These are phyloP conservation scores for Tetradesmus lagerheimii DNA, from an alignment of 139 green algal genomes.

Conservation along the genomic window DNA sequence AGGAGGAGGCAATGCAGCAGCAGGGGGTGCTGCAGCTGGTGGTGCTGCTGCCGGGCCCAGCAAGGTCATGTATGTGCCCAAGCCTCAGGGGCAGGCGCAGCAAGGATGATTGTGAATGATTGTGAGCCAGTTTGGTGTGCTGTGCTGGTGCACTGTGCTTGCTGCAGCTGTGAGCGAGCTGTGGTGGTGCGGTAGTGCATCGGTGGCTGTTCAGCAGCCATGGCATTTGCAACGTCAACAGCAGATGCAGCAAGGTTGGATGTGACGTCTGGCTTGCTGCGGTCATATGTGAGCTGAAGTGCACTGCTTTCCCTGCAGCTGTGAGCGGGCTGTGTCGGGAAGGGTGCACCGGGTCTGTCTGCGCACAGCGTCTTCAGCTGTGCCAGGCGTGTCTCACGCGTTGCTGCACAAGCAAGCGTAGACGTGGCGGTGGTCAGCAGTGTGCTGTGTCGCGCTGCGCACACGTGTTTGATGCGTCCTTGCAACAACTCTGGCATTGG, in stretches of 20 bases:
- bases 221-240: too few relatives aligned
- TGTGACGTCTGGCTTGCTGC: too few relatives aligned
- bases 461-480: too few relatives aligned
- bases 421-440: not conserved
- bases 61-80: conserved; percentile 34
- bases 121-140: not conserved
- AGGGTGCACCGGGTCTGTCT: too few relatives aligned
- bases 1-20: not conserved
- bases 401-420: not conserved
- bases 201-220: too few relatives aligned
- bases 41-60: not conserved
- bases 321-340: not conserved
- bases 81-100: conserved; percentile 19
- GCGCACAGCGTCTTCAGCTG: not conserved
- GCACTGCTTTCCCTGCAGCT: too few relatives aligned
- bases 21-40: not conserved
- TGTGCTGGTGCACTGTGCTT: not conserved
- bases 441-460: too few relatives aligned
- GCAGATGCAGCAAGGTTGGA: too few relatives aligned
- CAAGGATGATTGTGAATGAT: not conserved
- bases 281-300: too few relatives aligned
- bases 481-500: too few relatives aligned
- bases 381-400: not conserved
- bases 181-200: not conserved
- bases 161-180: not conserved